A percentile compares a stretch with the other conserved stretches of the same genome.
These are phyloP conservation scores for Mortierella sp. DNA, from an alignment of 371 early-diverging fungal species.

Conservation along the genomic window DNA sequence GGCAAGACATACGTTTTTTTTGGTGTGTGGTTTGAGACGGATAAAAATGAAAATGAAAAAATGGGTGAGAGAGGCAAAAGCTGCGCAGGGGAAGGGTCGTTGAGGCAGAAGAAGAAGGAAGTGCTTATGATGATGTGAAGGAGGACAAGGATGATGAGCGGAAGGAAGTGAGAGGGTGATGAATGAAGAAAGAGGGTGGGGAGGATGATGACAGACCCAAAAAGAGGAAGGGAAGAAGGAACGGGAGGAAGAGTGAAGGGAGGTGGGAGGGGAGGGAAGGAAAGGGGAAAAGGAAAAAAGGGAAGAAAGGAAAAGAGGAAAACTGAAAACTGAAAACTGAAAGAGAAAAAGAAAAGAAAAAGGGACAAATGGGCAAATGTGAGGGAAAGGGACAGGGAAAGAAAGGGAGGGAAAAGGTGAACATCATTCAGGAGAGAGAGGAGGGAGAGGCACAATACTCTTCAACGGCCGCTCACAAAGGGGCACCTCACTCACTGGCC, in stretches of 20 bases:
- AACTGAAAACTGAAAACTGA: neutral
- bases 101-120: neutral
- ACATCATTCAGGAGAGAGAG: too few species aligned
- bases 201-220: constrained; percentile 6
- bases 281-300: neutral
- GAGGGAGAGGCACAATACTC: too few species aligned
- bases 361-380: neutral
- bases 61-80: neutral
- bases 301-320: neutral
- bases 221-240: neutral
- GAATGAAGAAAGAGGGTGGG: neutral
- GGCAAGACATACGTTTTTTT: neutral
- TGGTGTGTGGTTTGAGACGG: neutral
- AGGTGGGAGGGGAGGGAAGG: neutral
- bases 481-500: too few species aligned
- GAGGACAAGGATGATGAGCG: neutral
- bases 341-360: neutral
- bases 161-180: neutral
- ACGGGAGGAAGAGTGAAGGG: neutral
- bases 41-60: neutral
- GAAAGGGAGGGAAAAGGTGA: neutral
- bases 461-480: constrained; percentile 6
- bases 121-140: neutral
- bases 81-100: constrained; percentile 7
- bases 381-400: neutral